phyloP scores from a whole-genome alignment of 257 asterid species.

The Thymus mandschuricus region DNA sequence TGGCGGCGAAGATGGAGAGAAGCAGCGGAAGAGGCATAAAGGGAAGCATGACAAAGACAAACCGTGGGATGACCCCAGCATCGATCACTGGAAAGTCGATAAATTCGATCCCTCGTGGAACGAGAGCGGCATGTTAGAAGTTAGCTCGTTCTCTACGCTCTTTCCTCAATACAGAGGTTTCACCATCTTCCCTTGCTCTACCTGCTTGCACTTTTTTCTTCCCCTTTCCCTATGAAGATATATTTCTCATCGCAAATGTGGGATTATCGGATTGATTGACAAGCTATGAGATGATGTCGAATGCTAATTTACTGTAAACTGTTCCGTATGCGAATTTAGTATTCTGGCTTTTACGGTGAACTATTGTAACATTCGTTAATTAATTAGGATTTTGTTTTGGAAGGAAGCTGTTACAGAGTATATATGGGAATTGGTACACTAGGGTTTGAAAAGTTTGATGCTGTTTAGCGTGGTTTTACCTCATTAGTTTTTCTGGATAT shows the following conservation, averaged over 20 bases:
- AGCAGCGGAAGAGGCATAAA: conserved; percentile 35
- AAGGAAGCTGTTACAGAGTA: background rate
- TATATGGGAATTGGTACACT: conserved; percentile 1
- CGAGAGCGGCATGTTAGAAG: conserved; percentile 65
- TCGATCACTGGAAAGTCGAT: conserved; percentile 63
- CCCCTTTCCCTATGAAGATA: background rate
- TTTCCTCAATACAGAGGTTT: conserved; percentile 65
- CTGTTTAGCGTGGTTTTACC: background rate
- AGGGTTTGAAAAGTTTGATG: conserved; percentile 17
- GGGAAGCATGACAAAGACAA: conserved; percentile 44
- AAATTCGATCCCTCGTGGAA: conserved; percentile 80
- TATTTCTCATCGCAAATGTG: background rate
- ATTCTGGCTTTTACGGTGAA: background rate
- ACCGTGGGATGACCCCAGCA: conserved; percentile 47
- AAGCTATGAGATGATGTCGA: background rate
- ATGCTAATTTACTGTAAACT: background rate
- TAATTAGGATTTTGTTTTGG: conserved; percentile 17
- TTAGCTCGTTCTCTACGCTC: conserved; percentile 73
- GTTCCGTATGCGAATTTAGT: background rate
- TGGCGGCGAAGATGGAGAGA: conserved; percentile 31
- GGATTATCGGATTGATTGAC: background rate
- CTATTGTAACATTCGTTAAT: background rate
- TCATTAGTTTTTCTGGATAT: background rate
- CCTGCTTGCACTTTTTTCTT: background rate
- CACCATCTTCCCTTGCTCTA: background rate